Evolutionary conservation across 1,139 yeast species (phyloP), one percentile per base, ranked within the genome.

Genomic region (Candida sojae): DNA sequence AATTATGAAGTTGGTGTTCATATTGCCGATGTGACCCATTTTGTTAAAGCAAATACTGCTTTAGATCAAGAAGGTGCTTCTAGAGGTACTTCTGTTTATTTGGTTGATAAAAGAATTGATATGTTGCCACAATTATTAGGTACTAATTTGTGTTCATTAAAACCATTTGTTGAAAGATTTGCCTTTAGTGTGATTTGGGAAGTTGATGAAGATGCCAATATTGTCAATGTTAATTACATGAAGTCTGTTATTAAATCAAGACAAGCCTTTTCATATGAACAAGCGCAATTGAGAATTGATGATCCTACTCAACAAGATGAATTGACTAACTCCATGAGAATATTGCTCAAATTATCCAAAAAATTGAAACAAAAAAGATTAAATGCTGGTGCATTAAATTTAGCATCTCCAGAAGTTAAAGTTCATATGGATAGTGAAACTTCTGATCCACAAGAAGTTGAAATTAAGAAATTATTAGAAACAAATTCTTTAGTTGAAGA

Each of bases 91-190:
- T 92, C 99, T 5, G 97, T 93, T 3, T 95, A 95, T 67, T 77
- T 95, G 53, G 99, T 95, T n/a, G 99, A 95, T 65, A 93, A 95
- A 68, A 88, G 99, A 78, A 95, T 95, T 58, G 99, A 95, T 77
- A 95, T 95, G 99, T 77, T 95, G 57, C 99, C 99, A 3, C 86
- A 88, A 86, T 73, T 95, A 46, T 76, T 95, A 51, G 99, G 99
- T 64, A 95, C 99, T 1, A 95, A 95, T 66, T 73, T 95, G 60
- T 95, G 99, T 75, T 95, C 99, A 3, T 78, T 95, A 59, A 88
- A 88, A 61, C 97, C 99, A 5, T 86, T 89, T 64, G 98, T 95
- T 42, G 99, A 93, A 56, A 82, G 99, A 66, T 95, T 85, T 72
- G 96, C 99, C 0, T 95, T 95, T 65, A 90, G 97, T 6, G 97